Percentiles rank a stretch among this genome's conserved stretches.
phyloP scores from a whole-genome alignment of 169 alveolate genomes.

The Cryptosporidium sp. region DNA sequence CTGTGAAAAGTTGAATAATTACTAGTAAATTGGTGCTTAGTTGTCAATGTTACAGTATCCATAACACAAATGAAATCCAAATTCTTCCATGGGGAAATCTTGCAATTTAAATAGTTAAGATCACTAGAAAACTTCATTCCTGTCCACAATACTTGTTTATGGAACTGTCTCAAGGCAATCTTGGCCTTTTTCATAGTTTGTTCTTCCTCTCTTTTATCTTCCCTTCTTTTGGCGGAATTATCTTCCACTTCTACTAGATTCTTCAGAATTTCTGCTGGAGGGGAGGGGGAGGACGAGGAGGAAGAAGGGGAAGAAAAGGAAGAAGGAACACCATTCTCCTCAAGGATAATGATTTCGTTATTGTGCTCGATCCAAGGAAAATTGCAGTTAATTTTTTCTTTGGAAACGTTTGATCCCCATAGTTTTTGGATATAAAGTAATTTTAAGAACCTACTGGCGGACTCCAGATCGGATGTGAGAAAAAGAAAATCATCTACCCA shows the following conservation, averaged over 20 bases:
- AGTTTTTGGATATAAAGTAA: conserved; percentile 17
- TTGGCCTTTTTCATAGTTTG: not conserved
- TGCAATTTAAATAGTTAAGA: not conserved
- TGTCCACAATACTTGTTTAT: conserved; percentile 26
- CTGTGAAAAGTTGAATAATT: not conserved
- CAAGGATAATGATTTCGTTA: not conserved
- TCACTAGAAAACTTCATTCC: conserved; percentile 54
- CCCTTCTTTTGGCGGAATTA: not conserved
- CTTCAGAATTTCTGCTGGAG: not conserved
- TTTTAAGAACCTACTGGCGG: conserved; percentile 35
- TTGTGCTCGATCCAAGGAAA: conserved; percentile 39
- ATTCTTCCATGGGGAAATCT: conserved; percentile 52
- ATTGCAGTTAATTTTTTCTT: conserved; percentile 38
- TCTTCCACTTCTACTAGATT: not conserved
- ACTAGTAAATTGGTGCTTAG: not conserved
- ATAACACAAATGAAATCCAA: conserved; percentile 17
- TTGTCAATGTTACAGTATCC: conserved; percentile 49
- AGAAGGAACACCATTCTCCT: not conserved
- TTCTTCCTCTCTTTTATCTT: not conserved
- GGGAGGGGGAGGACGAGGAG: no score
- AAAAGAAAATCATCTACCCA: conserved; percentile 75
- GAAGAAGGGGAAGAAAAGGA: no score
- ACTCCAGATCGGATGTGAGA: conserved; percentile 13
- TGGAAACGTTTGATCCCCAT: conserved; percentile 62
- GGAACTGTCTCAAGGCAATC: conserved; percentile 9